These are phyloP conservation scores for Earliella scabrosa DNA, from an alignment of 1,284 basidiomycete species.

Conservation along the genomic window DNA sequence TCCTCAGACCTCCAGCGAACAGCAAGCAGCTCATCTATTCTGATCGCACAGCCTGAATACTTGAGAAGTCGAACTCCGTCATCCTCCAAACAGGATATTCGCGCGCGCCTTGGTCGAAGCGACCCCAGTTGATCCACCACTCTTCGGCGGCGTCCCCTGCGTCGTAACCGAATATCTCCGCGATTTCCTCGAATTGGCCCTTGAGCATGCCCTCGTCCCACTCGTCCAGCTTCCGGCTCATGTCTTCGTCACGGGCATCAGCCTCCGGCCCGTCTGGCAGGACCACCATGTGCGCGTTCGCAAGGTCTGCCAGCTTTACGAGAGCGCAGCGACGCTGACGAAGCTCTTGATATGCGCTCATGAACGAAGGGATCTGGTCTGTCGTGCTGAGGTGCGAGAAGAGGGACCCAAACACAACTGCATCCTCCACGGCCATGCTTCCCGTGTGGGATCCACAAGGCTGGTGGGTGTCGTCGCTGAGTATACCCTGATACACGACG, in stretches of 20 bases:
- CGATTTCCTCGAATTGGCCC: constrained; percentile 32
- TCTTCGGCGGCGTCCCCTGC: constrained; percentile 40
- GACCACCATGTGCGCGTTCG: constrained; percentile 37
- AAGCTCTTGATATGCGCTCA: constrained; percentile 48
- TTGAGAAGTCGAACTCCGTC: constrained; percentile 3
- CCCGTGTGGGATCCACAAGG: constrained; percentile 43
- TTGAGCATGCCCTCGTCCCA: constrained; percentile 32
- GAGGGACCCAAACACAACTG: constrained; percentile 48
- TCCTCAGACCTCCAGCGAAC: no score
- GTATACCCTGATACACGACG: background rate
- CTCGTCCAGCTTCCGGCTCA: constrained; percentile 32
- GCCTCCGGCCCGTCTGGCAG: constrained; percentile 44
- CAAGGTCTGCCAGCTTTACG: constrained; percentile 41
- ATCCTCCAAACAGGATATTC: constrained; percentile 2
- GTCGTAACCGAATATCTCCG: constrained; percentile 36
- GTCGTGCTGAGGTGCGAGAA: constrained; percentile 45
- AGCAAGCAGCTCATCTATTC: background rate
- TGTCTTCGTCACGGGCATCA: constrained; percentile 40
- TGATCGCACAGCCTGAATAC: constrained; percentile 9
- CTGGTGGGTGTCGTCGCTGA: constrained; percentile 12
- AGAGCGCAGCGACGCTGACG: constrained; percentile 41
- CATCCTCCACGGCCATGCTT: constrained; percentile 47
- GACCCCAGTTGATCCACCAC: constrained; percentile 43
- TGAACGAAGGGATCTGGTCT: constrained; percentile 44
- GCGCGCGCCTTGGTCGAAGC: constrained; percentile 20